Conservation (phyloP, 306 rosid genomes). For the Hippophae gyantsensis region DNA sequence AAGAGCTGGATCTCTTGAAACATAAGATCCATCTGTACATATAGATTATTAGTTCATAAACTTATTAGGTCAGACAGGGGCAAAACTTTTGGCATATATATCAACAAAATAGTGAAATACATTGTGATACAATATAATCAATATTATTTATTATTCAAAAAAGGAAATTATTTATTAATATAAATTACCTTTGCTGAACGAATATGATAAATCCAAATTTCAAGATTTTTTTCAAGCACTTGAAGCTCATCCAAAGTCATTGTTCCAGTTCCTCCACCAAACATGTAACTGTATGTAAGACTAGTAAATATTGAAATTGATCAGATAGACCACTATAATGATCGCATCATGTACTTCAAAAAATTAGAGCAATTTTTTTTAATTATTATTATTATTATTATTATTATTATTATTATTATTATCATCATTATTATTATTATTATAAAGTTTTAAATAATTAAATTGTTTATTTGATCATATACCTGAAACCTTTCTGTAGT, state of each 20-base stretch:
- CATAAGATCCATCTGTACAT: slow-evolving; percentile 60
- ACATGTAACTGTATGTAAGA: slow-evolving; percentile 33
- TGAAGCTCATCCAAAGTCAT: slow-evolving; percentile 60
- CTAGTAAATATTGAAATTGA: no score
- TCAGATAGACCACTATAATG: no score
- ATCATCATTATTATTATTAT: no score
- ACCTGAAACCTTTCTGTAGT: slow-evolving; percentile 79
- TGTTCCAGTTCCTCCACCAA: slow-evolving; percentile 60
- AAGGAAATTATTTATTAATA: no score
- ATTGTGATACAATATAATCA: background rate
- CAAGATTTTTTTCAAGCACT: slow-evolving; percentile 74
- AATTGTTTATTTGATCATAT: background rate
- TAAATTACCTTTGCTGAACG: slow-evolving; percentile 65
- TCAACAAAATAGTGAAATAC: background rate
- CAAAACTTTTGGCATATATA: no score
- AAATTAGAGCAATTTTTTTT: no score
- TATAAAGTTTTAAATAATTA: no score
- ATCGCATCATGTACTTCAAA: no score
- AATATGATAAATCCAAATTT: slow-evolving; percentile 69
- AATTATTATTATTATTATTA: no score
- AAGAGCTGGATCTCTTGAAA: slow-evolving; percentile 64
- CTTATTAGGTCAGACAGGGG: background rate
- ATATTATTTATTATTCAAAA: no score
- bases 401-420: no score
- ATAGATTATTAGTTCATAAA: background rate